Conservation (phyloP, 1,139 yeast genomes). For the Debaryomyces psychrophilus region DNA sequence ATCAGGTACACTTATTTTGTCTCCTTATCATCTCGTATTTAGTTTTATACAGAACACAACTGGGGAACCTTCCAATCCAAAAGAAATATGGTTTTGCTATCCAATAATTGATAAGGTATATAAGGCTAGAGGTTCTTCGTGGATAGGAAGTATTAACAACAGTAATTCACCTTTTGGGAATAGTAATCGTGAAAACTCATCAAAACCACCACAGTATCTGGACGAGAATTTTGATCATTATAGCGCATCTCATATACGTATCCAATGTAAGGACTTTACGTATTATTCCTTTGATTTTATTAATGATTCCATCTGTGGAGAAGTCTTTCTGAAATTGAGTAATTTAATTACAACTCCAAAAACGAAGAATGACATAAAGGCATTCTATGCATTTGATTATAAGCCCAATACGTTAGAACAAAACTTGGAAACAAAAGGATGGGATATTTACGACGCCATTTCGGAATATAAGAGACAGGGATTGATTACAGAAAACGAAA, state of each 20-base stretch:
- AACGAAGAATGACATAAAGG: slow-evolving; percentile 39
- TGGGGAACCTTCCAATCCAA: slow-evolving; percentile 27
- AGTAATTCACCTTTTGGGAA: slow-evolving; percentile 8
- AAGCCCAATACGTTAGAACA: slow-evolving; percentile 62
- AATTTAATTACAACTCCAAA: slow-evolving; percentile 54
- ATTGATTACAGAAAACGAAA: slow-evolving; percentile 25
- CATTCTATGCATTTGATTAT: slow-evolving; percentile 53
- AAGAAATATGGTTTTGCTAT: slow-evolving; percentile 91
- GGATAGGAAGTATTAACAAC: slow-evolving; percentile 24
- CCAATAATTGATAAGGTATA: slow-evolving; percentile 77
- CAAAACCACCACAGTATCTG: slow-evolving; percentile 17
- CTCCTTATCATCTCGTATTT: slow-evolving; percentile 87
- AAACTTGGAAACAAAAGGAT: slow-evolving; percentile 61
- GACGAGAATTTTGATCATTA: slow-evolving; percentile 39
- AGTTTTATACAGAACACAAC: slow-evolving; percentile 36
- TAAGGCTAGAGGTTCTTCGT: slow-evolving; percentile 57
- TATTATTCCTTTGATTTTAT: slow-evolving; percentile 76
- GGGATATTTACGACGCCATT: slow-evolving; percentile 68
- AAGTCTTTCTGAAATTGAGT: slow-evolving; percentile 73
- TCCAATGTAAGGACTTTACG: slow-evolving; percentile 88
- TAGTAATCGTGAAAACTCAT: slow-evolving; percentile 10
- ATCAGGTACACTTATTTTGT: slow-evolving; percentile 73
- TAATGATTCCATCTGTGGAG: slow-evolving; percentile 61
- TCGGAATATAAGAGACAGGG: slow-evolving; percentile 73
- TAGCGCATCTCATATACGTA: slow-evolving; percentile 59